Evolutionary conservation across 805 yeast genomes (phyloP).

Genomic region (Yarrowia alimentaria): DNA sequence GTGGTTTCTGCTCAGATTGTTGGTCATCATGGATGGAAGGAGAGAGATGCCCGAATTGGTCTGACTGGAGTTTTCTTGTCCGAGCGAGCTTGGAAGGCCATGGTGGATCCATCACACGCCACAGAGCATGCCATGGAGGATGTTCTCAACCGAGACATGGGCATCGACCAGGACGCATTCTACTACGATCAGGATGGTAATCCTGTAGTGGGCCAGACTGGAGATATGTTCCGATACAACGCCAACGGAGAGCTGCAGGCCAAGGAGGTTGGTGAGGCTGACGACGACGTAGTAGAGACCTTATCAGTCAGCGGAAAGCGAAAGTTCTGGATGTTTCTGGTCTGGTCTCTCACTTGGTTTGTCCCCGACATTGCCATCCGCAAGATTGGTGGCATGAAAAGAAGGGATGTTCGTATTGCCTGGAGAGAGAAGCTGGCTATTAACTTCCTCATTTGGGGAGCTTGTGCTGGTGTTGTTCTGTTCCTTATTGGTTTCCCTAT

Average conservation of each 20-base stretch:
- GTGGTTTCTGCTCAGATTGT: slow-evolving; percentile 35
- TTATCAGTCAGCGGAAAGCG: slow-evolving; percentile 39
- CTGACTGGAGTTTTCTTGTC: slow-evolving; percentile 44
- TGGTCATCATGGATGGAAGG: slow-evolving; percentile 39
- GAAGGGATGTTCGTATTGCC: slow-evolving; percentile 43
- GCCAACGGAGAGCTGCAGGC: slow-evolving; percentile 35
- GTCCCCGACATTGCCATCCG: slow-evolving; percentile 42
- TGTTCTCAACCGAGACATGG: slow-evolving; percentile 15
- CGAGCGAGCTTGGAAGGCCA: slow-evolving; percentile 44
- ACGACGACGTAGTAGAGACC: slow-evolving; percentile 38
- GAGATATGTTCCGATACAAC: slow-evolving; percentile 40
- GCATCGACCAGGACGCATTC: slow-evolving; percentile 33
- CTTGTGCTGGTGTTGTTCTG: slow-evolving; percentile 39
- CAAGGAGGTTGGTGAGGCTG: slow-evolving; percentile 38
- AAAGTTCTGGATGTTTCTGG: slow-evolving; percentile 42
- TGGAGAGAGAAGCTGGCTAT: slow-evolving; percentile 47
- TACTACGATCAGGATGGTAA: slow-evolving; percentile 38
- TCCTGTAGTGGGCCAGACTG: slow-evolving; percentile 36
- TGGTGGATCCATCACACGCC: slow-evolving; percentile 38
- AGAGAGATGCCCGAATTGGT: slow-evolving; percentile 43
- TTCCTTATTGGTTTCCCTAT: slow-evolving; percentile 44
- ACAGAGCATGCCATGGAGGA: slow-evolving; percentile 32
- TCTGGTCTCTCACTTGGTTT: slow-evolving; percentile 44
- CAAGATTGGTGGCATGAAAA: slow-evolving; percentile 38
- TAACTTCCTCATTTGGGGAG: slow-evolving; percentile 44